A percentile compares a stretch with the other conserved stretches of the same genome.
These are phyloP conservation scores for Saxispiralis lemnorum DNA, from an alignment of 495 filamentous ascomycete species.

Conservation along the genomic window DNA sequence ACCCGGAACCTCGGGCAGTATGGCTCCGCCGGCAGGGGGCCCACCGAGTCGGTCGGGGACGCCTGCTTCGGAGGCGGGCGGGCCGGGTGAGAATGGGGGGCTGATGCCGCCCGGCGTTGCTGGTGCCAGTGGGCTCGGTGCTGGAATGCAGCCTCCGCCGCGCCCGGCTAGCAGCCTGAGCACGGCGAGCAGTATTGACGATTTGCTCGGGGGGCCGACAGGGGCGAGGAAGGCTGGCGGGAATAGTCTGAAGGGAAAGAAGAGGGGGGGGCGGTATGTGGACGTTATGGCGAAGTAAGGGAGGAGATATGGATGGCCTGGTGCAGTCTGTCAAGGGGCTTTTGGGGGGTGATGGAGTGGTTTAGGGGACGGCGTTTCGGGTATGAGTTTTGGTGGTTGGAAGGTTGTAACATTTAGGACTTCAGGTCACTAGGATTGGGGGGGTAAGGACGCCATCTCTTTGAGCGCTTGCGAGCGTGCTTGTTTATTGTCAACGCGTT, in stretches of 20 bases:
- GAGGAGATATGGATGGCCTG: too few species aligned
- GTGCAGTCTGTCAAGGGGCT: neutral
- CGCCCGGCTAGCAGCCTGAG: slow-evolving; percentile 42
- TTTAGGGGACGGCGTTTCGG: too few species aligned
- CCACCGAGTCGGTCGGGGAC: slow-evolving; percentile 12
- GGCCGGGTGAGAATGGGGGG: neutral
- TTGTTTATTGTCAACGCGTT: too few species aligned
- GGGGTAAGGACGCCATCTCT: too few species aligned
- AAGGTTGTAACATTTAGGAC: too few species aligned
- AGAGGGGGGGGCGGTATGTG: slow-evolving; percentile 71
- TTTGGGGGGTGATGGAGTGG: too few species aligned
- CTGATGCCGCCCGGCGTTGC: slow-evolving; percentile 5
- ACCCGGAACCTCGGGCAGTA: too few species aligned
- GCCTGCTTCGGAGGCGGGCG: slow-evolving; percentile 2
- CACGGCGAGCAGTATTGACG: slow-evolving; percentile 69
- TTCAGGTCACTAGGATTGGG: too few species aligned
- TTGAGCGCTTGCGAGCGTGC: too few species aligned
- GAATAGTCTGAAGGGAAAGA: slow-evolving; percentile 44
- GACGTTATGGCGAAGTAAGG: slow-evolving; percentile 70
- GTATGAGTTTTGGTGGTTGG: too few species aligned
- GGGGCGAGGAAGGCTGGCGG: slow-evolving; percentile 43
- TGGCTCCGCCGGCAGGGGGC: slow-evolving; percentile 2
- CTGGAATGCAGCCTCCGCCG: slow-evolving; percentile 15
- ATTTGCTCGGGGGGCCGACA: slow-evolving; percentile 52
- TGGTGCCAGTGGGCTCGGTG: slow-evolving; percentile 1